Evolutionary conservation across 2,329 filamentous ascomycete species (phyloP).

Genomic region (Neurospora sp.): DNA sequence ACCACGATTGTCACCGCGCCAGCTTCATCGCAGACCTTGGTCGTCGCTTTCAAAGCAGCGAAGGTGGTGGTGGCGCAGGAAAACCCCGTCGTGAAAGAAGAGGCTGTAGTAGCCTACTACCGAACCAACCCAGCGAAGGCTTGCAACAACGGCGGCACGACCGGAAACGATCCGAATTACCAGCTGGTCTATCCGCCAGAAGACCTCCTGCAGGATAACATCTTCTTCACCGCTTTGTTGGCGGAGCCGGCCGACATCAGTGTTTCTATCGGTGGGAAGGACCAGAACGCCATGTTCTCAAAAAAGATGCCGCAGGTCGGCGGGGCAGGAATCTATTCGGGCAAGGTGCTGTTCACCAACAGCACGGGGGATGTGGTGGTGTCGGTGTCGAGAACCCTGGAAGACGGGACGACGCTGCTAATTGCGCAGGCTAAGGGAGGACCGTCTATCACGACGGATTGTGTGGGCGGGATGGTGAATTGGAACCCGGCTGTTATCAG

Average conservation of each 20-base stretch:
- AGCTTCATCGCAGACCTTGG: not conserved
- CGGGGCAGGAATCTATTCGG: conserved; percentile 11
- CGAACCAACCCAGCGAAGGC: conserved; percentile 20
- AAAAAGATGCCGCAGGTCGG: conserved; percentile 4
- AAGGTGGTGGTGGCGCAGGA: not conserved
- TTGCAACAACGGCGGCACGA: conserved; percentile 22
- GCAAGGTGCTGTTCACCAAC: conserved; percentile 9
- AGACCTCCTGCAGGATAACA: conserved; percentile 9
- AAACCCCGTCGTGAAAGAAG: conserved; percentile 19
- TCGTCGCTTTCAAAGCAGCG: not conserved
- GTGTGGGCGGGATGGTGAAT: conserved; percentile 11
- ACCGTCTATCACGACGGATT: conserved; percentile 5
- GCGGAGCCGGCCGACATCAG: conserved; percentile 6
- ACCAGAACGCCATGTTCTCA: conserved; percentile 1
- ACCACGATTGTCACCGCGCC: not conserved
- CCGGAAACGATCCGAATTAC: conserved; percentile 16
- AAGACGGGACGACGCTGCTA: not conserved
- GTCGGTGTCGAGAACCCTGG: conserved; percentile 3
- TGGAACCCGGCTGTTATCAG: conserved; percentile 9
- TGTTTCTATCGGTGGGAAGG: conserved; percentile 8
- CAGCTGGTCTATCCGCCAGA: conserved; percentile 6
- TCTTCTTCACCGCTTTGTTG: conserved; percentile 12
- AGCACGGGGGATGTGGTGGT: conserved; percentile 11
- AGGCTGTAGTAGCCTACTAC: conserved; percentile 23
- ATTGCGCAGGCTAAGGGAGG: conserved; percentile 10